Conservation (phyloP, 306 rosid species). For the Canavalia ensiformis region DNA sequence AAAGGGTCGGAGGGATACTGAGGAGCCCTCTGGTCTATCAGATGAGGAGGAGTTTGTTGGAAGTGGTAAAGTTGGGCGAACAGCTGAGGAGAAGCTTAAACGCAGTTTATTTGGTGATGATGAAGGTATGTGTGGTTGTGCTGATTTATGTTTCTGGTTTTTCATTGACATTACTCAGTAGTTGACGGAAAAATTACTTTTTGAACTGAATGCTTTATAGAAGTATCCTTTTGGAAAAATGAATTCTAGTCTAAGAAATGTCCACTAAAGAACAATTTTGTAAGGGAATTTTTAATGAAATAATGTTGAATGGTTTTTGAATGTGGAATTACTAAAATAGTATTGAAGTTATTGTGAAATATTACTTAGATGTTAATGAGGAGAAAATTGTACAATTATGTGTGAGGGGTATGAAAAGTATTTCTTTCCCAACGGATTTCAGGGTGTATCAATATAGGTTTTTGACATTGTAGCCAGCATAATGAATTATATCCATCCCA, state of each 20-base stretch:
- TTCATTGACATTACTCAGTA: constrained; percentile 32
- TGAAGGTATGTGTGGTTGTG: constrained; percentile 67
- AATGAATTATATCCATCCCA: background rate
- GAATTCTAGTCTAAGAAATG: background rate
- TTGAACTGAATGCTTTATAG: constrained; percentile 4
- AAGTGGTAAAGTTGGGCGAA: constrained; percentile 85
- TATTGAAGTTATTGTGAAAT: background rate
- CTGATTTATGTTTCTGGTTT: constrained; percentile 16
- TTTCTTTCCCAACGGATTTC: background rate
- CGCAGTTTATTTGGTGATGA: constrained; percentile 89
- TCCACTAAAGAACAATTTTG: constrained; percentile 4
- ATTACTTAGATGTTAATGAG: background rate
- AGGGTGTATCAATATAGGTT: background rate
- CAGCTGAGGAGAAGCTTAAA: constrained; percentile 95
- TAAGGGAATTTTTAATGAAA: background rate
- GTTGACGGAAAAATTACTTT: constrained; percentile 30
- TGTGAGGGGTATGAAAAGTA: background rate
- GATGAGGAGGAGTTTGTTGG: constrained; percentile 91
- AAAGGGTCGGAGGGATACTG: constrained; percentile 80
- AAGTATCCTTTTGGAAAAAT: constrained; percentile 13
- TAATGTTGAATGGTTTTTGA: constrained; percentile 4
- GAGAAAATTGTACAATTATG: background rate
- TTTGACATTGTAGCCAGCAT: background rate
- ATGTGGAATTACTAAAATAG: background rate
- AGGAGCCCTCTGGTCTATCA: constrained; percentile 74